Conservation (phyloP, 129 eudicot species). For the Heracleum sosnowskyi region DNA sequence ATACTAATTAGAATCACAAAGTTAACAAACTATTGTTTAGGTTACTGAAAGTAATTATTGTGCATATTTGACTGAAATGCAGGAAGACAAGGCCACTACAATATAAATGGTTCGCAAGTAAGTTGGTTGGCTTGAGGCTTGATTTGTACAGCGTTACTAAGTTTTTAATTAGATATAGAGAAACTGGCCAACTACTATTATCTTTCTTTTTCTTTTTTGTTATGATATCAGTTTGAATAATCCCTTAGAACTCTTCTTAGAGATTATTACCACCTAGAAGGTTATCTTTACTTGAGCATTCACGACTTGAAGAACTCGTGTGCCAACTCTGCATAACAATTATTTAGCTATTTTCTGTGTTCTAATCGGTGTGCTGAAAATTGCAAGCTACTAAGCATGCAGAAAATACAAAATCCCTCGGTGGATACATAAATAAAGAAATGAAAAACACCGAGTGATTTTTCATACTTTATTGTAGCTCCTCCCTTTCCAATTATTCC, state of each 20-base stretch:
- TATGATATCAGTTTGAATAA: neutral
- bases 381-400: neutral
- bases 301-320: neutral
- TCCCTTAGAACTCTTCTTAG: neutral
- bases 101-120: no score
- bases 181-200: neutral
- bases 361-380: neutral
- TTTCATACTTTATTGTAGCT: constrained; percentile 71
- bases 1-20: neutral
- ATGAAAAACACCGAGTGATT: neutral
- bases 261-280: neutral
- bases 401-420: neutral
- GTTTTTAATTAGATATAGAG: neutral
- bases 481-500: constrained; percentile 97
- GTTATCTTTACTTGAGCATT: neutral
- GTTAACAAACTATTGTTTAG: neutral
- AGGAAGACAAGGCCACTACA: neutral
- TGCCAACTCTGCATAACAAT: neutral
- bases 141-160: neutral
- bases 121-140: neutral
- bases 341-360: neutral
- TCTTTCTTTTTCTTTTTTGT: no score
- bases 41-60: neutral
- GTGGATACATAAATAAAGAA: neutral
- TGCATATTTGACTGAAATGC: neutral